A percentile compares a stretch with the other conserved stretches of the same genome.
Evolutionary conservation across 768 basidiomycete species (phyloP).

Genomic region (Peribolospora baueri): DNA sequence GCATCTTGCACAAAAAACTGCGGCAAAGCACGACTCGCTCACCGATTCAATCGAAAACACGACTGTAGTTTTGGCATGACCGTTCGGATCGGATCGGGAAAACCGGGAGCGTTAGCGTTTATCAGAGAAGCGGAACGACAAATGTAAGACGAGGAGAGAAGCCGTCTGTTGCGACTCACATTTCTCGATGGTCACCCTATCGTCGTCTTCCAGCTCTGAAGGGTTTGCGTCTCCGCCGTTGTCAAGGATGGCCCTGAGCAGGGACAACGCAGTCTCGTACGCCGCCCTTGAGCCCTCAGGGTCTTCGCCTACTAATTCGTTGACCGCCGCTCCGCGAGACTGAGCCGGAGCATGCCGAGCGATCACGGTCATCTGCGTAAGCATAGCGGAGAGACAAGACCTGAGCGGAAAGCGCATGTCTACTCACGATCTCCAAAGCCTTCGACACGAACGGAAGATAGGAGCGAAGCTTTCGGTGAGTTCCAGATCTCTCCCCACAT

Average conservation of each 20-base stretch:
- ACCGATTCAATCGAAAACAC: too few species aligned
- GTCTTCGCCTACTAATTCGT: conserved; percentile 54
- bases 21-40: too few species aligned
- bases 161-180: conserved; percentile 13
- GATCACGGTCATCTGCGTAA: background rate
- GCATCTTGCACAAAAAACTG: too few species aligned
- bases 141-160: background rate
- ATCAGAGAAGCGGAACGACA: too few species aligned
- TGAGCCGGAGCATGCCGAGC: conserved; percentile 17
- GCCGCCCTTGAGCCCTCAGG: conserved; percentile 73
- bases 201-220: conserved; percentile 17
- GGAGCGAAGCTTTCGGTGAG: too few species aligned
- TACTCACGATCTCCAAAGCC: too few species aligned
- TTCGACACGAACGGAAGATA: too few species aligned
- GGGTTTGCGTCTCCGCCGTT: conserved; percentile 23
- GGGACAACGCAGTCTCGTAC: conserved; percentile 88
- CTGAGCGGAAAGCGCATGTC: too few species aligned
- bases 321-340: conserved; percentile 79
- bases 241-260: conserved; percentile 74
- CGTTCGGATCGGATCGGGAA: too few species aligned
- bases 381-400: too few species aligned
- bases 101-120: background rate
- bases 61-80: too few species aligned
- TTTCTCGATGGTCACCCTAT: conserved; percentile 20
- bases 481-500: too few species aligned